Percentiles rank a stretch among this genome's conserved stretches.
phyloP scores from a whole-genome alignment of 169 alveolate species.

The Eimeria brunetti region DNA sequence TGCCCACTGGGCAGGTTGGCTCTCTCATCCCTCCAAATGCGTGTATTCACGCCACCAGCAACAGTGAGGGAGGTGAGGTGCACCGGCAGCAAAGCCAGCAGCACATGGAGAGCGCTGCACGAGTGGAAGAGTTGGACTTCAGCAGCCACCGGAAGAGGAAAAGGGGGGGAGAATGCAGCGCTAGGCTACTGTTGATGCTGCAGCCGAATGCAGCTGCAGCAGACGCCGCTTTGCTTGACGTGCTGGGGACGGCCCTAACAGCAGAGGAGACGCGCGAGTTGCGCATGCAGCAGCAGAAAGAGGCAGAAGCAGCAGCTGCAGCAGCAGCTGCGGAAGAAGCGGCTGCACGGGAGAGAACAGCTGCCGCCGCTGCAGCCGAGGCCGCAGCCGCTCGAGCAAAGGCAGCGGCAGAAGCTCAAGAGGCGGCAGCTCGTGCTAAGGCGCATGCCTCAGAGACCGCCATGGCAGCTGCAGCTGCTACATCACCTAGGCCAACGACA shows the following conservation, averaged over 20 bases:
- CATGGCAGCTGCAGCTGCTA: not conserved
- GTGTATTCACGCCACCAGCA: not conserved
- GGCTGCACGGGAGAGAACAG: not conserved
- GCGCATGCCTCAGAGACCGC: not conserved
- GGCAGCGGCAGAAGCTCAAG: slow-evolving; percentile 24
- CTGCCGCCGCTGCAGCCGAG: slow-evolving; percentile 58
- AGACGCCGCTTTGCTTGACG: slow-evolving; percentile 57
- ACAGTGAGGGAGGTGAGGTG: not conserved
- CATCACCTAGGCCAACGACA: not conserved
- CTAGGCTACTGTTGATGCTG: slow-evolving; percentile 59
- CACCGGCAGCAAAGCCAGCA: slow-evolving; percentile 16
- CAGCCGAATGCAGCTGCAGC: slow-evolving; percentile 65
- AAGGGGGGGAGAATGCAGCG: slow-evolving; percentile 73
- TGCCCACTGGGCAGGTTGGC: slow-evolving; percentile 24
- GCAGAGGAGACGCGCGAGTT: slow-evolving; percentile 66
- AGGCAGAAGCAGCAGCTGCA: slow-evolving; percentile 59
- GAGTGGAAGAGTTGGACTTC: slow-evolving; percentile 29
- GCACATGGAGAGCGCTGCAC: not conserved
- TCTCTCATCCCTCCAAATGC: not conserved
- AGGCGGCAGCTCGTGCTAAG: slow-evolving; percentile 32
- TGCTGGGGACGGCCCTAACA: slow-evolving; percentile 46
- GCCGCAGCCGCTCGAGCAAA: slow-evolving; percentile 17
- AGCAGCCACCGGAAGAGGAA: slow-evolving; percentile 63
- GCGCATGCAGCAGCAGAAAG: slow-evolving; percentile 61
- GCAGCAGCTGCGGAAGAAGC: slow-evolving; percentile 68